phyloP scores from a whole-genome alignment of 495 filamentous ascomycete species.

The Penicillium bovifimosum region DNA sequence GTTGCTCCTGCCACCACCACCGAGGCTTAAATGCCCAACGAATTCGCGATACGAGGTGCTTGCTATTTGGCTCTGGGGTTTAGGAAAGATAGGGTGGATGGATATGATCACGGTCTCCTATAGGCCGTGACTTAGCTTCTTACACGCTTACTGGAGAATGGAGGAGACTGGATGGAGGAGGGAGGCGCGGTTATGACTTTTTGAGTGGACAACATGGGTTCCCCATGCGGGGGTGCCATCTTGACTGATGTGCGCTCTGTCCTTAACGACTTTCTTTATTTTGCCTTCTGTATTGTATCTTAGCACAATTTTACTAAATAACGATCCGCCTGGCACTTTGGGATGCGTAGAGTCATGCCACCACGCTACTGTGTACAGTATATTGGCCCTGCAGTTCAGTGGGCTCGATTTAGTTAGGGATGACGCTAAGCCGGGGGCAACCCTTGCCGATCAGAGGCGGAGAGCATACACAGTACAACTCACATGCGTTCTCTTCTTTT shows the following conservation, averaged over 20 bases:
- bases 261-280: conserved; percentile 37
- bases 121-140: conserved; percentile 8
- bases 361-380: background rate
- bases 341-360: background rate
- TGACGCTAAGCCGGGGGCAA: conserved; percentile 20
- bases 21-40: conserved; percentile 30
- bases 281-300: conserved; percentile 43
- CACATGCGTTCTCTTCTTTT: background rate
- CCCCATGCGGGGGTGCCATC: conserved; percentile 20
- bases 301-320: conserved; percentile 44
- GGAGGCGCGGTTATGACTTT: conserved; percentile 20
- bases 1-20: conserved; percentile 16
- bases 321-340: conserved; percentile 18
- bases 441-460: conserved; percentile 27
- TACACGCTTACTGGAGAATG: conserved; percentile 6
- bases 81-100: background rate
- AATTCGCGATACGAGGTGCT: conserved; percentile 16
- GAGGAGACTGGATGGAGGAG: conserved; percentile 16
- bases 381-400: background rate
- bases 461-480: conserved; percentile 13
- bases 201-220: conserved; percentile 22
- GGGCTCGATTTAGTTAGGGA: conserved; percentile 6
- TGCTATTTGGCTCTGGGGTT: conserved; percentile 12
- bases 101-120: conserved; percentile 13
- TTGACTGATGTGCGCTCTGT: conserved; percentile 20